A percentile compares a stretch with the other conserved stretches of the same genome.
Conservation (phyloP, 345 rosid species). For the Brassica carinata region DNA sequence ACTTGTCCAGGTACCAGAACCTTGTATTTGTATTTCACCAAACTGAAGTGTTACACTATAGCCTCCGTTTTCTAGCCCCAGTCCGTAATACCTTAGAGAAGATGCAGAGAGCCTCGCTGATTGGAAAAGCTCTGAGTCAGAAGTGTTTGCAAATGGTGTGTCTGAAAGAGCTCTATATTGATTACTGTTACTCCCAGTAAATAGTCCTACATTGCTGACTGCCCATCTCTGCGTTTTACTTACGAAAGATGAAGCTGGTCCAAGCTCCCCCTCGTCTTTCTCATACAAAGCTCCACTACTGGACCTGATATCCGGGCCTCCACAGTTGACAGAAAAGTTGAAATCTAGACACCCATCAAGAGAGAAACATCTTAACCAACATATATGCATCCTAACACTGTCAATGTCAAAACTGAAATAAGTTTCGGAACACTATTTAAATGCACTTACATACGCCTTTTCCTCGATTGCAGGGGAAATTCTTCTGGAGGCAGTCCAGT, state of each 20-base stretch:
- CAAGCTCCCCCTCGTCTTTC: conserved; percentile 46
- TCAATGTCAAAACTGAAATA: conserved; percentile 5
- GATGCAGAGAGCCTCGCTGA: conserved; percentile 70
- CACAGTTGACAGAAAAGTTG: conserved; percentile 44
- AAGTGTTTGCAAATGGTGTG: conserved; percentile 42
- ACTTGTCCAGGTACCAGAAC: conserved; percentile 49
- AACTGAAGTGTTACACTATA: conserved; percentile 54
- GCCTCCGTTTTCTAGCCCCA: conserved; percentile 84
- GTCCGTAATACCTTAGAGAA: conserved; percentile 72
- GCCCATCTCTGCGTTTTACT: conserved; percentile 56
- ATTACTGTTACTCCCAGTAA: conserved; percentile 43
- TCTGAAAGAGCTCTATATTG: conserved; percentile 25
- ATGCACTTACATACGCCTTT: conserved; percentile 59
- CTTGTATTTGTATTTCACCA: conserved; percentile 51
- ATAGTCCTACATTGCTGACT: conserved; percentile 58
- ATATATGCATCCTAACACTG: conserved; percentile 10
- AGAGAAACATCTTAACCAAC: conserved; percentile 28
- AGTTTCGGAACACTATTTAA: conserved; percentile 15
- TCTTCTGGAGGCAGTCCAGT: conserved; percentile 66
- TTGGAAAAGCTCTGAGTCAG: conserved; percentile 49
- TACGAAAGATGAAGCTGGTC: conserved; percentile 48
- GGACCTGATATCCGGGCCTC: conserved; percentile 38
- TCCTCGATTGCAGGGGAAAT: conserved; percentile 63
- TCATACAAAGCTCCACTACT: conserved; percentile 45
- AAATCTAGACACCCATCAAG: conserved; percentile 35